phyloP scores from a whole-genome alignment of 495 filamentous ascomycete genomes.

The Immersiella caudata region DNA sequence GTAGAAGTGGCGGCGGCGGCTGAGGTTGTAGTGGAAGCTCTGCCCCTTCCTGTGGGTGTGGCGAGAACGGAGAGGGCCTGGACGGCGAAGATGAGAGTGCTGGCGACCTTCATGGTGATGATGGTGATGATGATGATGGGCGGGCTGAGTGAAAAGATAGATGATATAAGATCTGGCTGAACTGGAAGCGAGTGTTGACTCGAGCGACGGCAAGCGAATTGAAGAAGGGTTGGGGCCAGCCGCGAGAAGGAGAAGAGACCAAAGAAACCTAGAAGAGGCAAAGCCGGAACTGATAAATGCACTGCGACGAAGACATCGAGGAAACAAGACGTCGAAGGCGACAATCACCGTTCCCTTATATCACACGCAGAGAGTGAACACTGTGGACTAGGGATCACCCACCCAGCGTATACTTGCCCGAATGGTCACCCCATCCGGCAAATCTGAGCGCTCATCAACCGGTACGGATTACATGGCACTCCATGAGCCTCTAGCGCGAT shows the following conservation, averaged over 20 bases:
- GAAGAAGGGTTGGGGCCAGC: constrained; percentile 2
- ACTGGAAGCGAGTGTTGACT: constrained; percentile 10
- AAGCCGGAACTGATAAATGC: not conserved
- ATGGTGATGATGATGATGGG: no score
- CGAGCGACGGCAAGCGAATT: constrained; percentile 6
- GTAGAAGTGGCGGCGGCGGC: constrained; percentile 20
- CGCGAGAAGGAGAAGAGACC: not conserved
- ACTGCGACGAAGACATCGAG: not conserved
- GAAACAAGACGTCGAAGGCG: not conserved
- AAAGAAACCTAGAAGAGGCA: not conserved
- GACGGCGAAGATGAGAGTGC: constrained; percentile 29
- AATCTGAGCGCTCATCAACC: no score
- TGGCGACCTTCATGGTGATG: constrained; percentile 36
- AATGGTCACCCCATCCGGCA: not conserved
- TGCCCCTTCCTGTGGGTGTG: constrained; percentile 23
- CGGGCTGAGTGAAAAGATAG: constrained; percentile 5
- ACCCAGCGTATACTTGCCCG: not conserved
- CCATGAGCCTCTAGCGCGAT: no score
- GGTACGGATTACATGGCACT: no score
- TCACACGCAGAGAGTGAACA: not conserved
- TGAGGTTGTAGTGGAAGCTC: constrained; percentile 14
- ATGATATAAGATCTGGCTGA: not conserved
- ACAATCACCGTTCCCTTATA: not conserved
- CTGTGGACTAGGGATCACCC: not conserved
- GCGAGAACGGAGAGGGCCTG: constrained; percentile 33